phyloP scores from a whole-genome alignment of 23 red algal genomes.

The Cyanidiococcus yangmingshanensis region DNA sequence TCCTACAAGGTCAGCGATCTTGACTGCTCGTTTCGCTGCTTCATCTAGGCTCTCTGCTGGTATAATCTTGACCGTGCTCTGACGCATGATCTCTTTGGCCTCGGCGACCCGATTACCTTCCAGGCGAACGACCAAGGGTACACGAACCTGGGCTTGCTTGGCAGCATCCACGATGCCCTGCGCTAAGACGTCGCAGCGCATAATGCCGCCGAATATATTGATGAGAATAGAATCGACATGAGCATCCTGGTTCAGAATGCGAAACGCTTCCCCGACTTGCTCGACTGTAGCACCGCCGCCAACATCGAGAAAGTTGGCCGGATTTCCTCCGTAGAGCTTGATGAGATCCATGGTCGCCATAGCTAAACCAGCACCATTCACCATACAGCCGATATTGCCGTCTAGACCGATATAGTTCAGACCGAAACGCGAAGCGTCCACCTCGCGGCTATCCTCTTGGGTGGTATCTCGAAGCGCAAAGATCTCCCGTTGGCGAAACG shows the following conservation, averaged over 20 bases:
- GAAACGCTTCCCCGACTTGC: conserved; percentile 92
- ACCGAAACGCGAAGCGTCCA: conserved; percentile 45
- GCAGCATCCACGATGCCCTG: conserved; percentile 96
- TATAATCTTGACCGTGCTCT: conserved; percentile 51
- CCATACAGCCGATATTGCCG: conserved; percentile 95
- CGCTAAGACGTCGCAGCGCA: conserved; percentile 97
- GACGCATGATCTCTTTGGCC: conserved; percentile 60
- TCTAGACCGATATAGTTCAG: conserved; percentile 97
- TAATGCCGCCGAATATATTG: conserved; percentile 99
- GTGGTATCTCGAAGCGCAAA: conserved; percentile 73
- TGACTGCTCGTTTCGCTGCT: conserved; percentile 67
- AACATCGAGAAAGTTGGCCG: conserved; percentile 93
- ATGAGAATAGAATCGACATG: conserved; percentile 82
- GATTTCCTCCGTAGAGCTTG: conserved; percentile 94
- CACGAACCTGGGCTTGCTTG: conserved; percentile 53
- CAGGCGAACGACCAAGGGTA: conserved; percentile 89
- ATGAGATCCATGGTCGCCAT: conserved; percentile 99
- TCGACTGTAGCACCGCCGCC: conserved; percentile 90
- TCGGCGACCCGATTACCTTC: conserved; percentile 94
- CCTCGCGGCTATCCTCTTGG: conserved; percentile 96
- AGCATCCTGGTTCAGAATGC: conserved; percentile 68
- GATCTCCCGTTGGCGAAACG: conserved; percentile 79
- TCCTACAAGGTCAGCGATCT: conserved; percentile 43
- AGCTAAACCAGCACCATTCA: conserved; percentile 89
- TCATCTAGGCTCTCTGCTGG: conserved; percentile 81